Base-by-base conservation (phyloP, 345 rosid species). In the Pelargonium nanum region DNA sequence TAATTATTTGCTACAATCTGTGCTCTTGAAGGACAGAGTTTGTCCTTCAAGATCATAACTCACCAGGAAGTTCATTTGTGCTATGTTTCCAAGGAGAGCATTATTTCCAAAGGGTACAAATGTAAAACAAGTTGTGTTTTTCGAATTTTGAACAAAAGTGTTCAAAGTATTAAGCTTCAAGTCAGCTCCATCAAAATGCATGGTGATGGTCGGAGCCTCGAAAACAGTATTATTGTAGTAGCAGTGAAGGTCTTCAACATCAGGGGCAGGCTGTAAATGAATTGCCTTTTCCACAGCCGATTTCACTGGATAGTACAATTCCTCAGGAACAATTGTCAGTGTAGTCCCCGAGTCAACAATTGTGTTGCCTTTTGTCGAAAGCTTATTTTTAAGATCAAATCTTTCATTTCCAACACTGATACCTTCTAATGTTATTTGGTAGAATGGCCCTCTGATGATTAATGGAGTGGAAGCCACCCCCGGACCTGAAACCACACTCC, bases 311-410 rank as follows among this genome's bases (percentile, higher is more conserved):
- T n/a, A n/a, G n/a, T n/a, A n/a, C n/a, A n/a, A n/a, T n/a, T n/a
- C 6, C 10, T 30, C 40, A 30, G 10, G 40, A 5, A 30, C 40
- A 1, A 30, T 30, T 30, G 9, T 30, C 10, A 12, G 56, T n/a
- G 63, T 68, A 1, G 60, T 58, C 8, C 71, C 74, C 0, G 78
- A 55, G 53, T 59, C 81, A 19, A 65, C 65, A 9, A 68, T 45
- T 21, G 65, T 50, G 40, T 64, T 74, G 0, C 75, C 68, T 56
- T 65, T 28, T 0, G 34, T n/a, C 0, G 16, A 25, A 7, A 20
- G 24, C 2, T 21, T 51, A 7, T 0, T 23, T 17, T 0, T 59
- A 1, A 4, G 1, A 0, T 71, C 54, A 21, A 64, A 9, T 9
- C 62, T 34, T 6, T 57, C 61, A 0, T 26, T 17, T 20, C 68